Evolutionary conservation across 1,139 yeast genomes (phyloP), one percentile per base, ranked within the genome.

Genomic region (Diutina sp.): DNA sequence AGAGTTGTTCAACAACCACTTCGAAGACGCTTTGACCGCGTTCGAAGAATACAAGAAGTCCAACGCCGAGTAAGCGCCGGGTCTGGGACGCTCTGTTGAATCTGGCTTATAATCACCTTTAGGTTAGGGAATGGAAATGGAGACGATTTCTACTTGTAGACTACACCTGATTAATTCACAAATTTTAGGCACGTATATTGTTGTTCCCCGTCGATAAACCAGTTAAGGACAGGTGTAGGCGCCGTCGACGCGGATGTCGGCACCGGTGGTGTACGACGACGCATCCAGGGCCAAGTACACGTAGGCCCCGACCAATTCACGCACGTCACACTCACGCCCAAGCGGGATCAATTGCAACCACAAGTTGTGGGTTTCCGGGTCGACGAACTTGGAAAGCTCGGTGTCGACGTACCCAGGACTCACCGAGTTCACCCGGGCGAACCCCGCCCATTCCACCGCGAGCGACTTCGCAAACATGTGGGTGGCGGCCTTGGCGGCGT

Each of bases 21-120:
- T 93, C 71, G 87, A 87, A 68, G 98, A 93, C 75, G 99, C 99
- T 65, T 83, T 87, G 67, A 83, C 87, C 73, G 98, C 98, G 66
- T 90, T 87, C 71, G 89, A 86, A 77, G 90, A 87, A 68, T 87
- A 84, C 80, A 85, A 85, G 78, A 38, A 51, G 54, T 38, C 54
- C 54, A 41, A 38, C 35, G 45, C 45, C 45, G 46, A 51, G 28
- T 25, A 38, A 41, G 21, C 29, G 54, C 32, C 16, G 41, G 41
- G 41, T 12, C 14, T 35, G 41, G 41, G 41, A 35, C 41, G 35
- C 51, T 47, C 51, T 16, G 35, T 18, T 18, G 50, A 46, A 12
- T 6, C 50, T 12, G 21, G 51, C 46, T 18, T 44, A 21, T 21
- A 21, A 21, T 21, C 25, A 47, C 29, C 30, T 30, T 25, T 47